Evolutionary conservation across 768 basidiomycete genomes (phyloP).

Genomic region (Amanita fuliginea): DNA sequence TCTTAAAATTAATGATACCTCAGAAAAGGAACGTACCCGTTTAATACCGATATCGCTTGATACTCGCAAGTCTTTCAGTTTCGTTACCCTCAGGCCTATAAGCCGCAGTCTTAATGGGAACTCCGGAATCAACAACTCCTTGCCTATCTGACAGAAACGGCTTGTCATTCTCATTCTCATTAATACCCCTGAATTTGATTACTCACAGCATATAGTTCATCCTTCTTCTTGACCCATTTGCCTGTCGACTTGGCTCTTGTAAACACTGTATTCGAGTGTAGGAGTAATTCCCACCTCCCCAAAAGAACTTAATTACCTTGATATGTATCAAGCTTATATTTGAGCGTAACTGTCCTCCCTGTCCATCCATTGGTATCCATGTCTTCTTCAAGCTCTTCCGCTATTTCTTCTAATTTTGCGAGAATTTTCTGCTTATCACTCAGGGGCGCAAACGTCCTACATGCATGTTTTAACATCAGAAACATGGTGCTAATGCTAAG

Average conservation of each 20-base stretch:
- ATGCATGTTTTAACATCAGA: neutral
- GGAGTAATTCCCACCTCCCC: neutral
- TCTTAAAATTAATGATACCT: neutral
- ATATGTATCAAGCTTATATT: slow-evolving; percentile 87
- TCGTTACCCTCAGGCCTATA: slow-evolving; percentile 83
- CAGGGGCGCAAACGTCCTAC: slow-evolving; percentile 69
- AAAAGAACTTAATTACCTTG: slow-evolving; percentile 37
- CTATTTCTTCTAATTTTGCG: slow-evolving; percentile 69
- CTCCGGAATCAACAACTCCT: slow-evolving; percentile 72
- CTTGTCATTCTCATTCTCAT: neutral
- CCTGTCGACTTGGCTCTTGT: slow-evolving; percentile 76
- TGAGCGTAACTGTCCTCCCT: slow-evolving; percentile 83
- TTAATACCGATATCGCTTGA: slow-evolving; percentile 52
- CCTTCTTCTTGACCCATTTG: slow-evolving; percentile 68
- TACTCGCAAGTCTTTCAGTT: slow-evolving; percentile 71
- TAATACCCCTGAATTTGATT: neutral
- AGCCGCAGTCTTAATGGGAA: slow-evolving; percentile 71
- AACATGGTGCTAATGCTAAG: neutral
- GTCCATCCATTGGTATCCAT: slow-evolving; percentile 73
- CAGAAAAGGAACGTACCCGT: slow-evolving; percentile 33
- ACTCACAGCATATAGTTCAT: slow-evolving; percentile 66
- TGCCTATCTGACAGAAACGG: slow-evolving; percentile 45
- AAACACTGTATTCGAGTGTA: slow-evolving; percentile 34
- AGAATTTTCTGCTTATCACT: slow-evolving; percentile 57
- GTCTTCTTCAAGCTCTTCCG: slow-evolving; percentile 72